Evolutionary conservation across 1,284 basidiomycete species (phyloP), one percentile per base, ranked within the genome.

Genomic region (Hortiboletus rubellus): DNA sequence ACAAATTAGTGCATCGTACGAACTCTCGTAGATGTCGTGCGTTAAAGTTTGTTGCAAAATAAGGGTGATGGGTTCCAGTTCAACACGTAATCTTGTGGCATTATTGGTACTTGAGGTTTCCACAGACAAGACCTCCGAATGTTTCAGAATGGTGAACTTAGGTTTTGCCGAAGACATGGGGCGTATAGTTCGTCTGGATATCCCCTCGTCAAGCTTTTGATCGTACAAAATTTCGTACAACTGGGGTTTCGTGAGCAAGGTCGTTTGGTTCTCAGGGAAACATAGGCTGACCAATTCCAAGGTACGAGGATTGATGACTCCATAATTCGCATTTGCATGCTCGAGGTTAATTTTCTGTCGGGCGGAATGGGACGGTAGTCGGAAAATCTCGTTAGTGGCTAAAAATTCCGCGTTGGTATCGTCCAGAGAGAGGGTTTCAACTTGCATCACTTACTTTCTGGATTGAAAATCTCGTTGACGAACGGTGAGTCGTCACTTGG

Each of bases 381-480:
- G 69, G 66, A 75, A 82, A 72, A 76, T 66, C 43, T 68, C 61
- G 60, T 77, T 73, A 31, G 77, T 77, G 17, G 74, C 80, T 81
- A 56, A 31, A 52, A 31, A 52, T 41, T 53, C 46, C 54, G 46
- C 55, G 55, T 55, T 4, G 40, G 41, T 31, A 47, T 27, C 40
- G 27, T 27, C 27, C 27, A 27, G 27, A 27, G 27, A 27, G 17
- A 46, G 41, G 33, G 30, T 18, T 37, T 52, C 24, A 10, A n/a
- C 15, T 15, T 22, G n/a, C 44, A 8, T 50, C 7, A 42, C 76
- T 63, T 66, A 79, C 81, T 68, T 24, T 71, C 73, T 33, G 84
- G 83, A 65, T 83, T 81, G 59, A 84, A 85, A 9, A 84, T 79
- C 62, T 83, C 82, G 60, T 85, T 85, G 15, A 81, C 76, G 61